Conservation (phyloP, 805 yeast genomes). For the Teunomyces cretensis region DNA sequence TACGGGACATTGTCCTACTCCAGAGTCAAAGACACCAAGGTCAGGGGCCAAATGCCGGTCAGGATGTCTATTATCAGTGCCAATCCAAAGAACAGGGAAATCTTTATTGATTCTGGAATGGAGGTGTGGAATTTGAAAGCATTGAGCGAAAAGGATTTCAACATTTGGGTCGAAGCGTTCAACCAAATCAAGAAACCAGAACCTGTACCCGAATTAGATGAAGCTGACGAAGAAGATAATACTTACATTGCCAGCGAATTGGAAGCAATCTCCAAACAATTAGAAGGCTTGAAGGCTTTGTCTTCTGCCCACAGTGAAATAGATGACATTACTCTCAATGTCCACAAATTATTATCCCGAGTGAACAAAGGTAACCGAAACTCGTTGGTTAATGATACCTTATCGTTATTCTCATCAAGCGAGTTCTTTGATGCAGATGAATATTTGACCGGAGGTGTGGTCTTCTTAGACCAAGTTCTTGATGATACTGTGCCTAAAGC, state of each 20-base stretch:
- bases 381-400: constrained; percentile 18
- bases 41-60: constrained; percentile 91
- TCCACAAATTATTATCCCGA: constrained; percentile 16
- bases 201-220: constrained; percentile 6
- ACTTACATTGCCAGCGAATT: constrained; percentile 11
- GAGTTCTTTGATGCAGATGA: constrained; percentile 66
- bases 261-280: constrained; percentile 1
- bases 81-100: constrained; percentile 60
- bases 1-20: constrained; percentile 84
- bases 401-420: constrained; percentile 29
- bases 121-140: constrained; percentile 91
- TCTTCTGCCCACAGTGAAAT: constrained; percentile 5
- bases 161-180: constrained; percentile 80
- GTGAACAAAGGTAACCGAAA: constrained; percentile 10
- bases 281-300: constrained; percentile 3
- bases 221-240: constrained; percentile 10
- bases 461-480: constrained; percentile 37
- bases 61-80: constrained; percentile 81
- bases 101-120: constrained; percentile 90
- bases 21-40: constrained; percentile 65
- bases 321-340: constrained; percentile 18
- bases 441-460: constrained; percentile 50
- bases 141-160: constrained; percentile 60
- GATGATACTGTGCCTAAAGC: constrained; percentile 4
- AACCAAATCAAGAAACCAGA: constrained; percentile 46